phyloP scores from a whole-genome alignment of 345 rosid genomes.

The Eucalyptus tenuipes region DNA sequence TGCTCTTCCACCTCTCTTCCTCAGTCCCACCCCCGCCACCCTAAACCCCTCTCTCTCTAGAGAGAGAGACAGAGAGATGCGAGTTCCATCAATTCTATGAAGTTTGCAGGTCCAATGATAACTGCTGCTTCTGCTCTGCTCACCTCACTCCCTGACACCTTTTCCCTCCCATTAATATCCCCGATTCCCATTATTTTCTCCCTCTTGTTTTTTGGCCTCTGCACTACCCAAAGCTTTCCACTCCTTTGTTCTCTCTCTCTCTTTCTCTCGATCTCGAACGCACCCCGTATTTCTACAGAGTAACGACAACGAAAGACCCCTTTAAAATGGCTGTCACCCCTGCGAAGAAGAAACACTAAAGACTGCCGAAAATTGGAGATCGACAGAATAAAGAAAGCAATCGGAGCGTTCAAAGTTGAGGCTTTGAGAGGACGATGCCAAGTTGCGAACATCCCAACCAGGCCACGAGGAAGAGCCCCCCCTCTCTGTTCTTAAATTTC shows the following conservation, averaged over 20 bases:
- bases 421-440: neutral
- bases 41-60: neutral
- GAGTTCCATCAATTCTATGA: neutral
- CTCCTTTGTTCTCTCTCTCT: neutral
- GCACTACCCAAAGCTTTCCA: neutral
- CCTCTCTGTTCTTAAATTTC: neutral
- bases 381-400: neutral
- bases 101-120: neutral
- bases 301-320: neutral
- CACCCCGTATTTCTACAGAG: neutral
- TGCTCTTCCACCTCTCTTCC: constrained; percentile 2
- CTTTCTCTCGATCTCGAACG: neutral
- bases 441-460: neutral
- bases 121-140: neutral
- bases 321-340: neutral
- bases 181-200: neutral
- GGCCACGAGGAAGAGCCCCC: neutral
- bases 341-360: neutral
- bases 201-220: neutral
- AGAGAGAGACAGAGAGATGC: neutral
- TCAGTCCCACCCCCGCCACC: neutral
- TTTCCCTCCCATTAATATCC: neutral
- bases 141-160: neutral
- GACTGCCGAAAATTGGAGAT: neutral
- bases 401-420: neutral